Evolutionary conservation across 2,329 filamentous ascomycete species (phyloP).

Genomic region (Coniochaeta sp.): DNA sequence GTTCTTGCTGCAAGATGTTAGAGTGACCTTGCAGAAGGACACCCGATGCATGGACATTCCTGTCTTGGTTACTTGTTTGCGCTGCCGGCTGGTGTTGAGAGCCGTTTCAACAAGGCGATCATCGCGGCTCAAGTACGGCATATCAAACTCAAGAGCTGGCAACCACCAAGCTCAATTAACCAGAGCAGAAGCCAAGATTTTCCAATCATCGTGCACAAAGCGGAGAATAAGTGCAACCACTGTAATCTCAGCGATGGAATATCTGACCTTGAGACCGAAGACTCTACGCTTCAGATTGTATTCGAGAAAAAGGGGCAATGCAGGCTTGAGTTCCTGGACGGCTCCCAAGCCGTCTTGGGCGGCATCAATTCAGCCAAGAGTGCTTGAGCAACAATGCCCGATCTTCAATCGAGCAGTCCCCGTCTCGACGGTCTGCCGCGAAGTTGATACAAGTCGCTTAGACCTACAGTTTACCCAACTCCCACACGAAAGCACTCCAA

Average conservation of each 20-base stretch:
- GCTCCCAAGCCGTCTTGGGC: too few species aligned
- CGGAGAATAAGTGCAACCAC: too few species aligned
- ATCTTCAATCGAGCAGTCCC: too few species aligned
- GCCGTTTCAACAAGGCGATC: neutral
- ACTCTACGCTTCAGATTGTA: too few species aligned
- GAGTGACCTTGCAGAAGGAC: neutral
- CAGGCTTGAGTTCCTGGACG: too few species aligned
- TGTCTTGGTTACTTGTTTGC: neutral
- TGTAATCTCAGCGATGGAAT: too few species aligned
- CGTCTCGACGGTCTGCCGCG: neutral
- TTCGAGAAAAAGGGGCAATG: too few species aligned
- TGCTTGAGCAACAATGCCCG: too few species aligned
- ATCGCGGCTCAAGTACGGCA: neutral
- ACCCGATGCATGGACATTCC: neutral
- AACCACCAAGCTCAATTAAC: neutral
- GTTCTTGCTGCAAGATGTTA: neutral
- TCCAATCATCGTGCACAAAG: too few species aligned
- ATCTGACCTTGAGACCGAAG: too few species aligned
- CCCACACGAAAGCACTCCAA: neutral
- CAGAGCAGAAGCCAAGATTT: neutral
- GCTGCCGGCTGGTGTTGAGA: neutral
- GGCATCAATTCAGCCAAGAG: too few species aligned
- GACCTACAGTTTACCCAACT: neutral
- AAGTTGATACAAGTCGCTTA: neutral
- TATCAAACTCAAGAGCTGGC: neutral